These are phyloP conservation scores for Colletotrichum aenigma DNA, from an alignment of 2,329 filamentous ascomycete species.

Conservation along the genomic window DNA sequence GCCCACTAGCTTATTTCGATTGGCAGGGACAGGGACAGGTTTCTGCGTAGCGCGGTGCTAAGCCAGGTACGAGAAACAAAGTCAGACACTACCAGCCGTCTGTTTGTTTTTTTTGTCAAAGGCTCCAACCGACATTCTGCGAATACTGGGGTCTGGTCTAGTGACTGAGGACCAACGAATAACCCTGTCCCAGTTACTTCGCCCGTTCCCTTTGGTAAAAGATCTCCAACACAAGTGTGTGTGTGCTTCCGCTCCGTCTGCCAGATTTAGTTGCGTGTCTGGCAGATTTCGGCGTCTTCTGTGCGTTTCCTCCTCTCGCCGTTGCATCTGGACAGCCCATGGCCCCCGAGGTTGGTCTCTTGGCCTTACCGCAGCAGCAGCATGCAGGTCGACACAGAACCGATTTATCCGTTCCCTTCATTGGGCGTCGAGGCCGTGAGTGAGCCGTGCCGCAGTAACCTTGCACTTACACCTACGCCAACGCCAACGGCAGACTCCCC, in stretches of 20 bases:
- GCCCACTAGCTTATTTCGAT: background rate
- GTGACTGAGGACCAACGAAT: background rate
- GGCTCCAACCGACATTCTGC: background rate
- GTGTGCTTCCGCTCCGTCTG: background rate
- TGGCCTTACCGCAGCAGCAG: background rate
- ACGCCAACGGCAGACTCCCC: background rate
- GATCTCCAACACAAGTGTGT: background rate
- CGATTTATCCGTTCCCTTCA: background rate
- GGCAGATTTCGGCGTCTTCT: background rate
- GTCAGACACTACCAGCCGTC: background rate
- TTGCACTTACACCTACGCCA: background rate
- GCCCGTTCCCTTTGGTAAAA: background rate
- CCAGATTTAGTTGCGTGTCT: background rate
- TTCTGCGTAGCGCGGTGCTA: slow-evolving; percentile 2
- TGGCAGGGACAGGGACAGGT: background rate
- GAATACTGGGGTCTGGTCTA: background rate
- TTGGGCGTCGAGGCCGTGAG: background rate
- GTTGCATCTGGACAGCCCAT: background rate
- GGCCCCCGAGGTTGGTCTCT: background rate
- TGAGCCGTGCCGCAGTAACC: background rate
- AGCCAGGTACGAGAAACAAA: background rate
- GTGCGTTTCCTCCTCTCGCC: background rate
- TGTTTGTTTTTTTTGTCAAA: background rate
- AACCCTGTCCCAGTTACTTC: background rate
- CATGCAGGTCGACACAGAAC: background rate